A percentile compares a stretch with the other conserved stretches of the same genome.
Evolutionary conservation across 768 basidiomycete species (phyloP).

Genomic region (Kwoniella newhampshirensis): DNA sequence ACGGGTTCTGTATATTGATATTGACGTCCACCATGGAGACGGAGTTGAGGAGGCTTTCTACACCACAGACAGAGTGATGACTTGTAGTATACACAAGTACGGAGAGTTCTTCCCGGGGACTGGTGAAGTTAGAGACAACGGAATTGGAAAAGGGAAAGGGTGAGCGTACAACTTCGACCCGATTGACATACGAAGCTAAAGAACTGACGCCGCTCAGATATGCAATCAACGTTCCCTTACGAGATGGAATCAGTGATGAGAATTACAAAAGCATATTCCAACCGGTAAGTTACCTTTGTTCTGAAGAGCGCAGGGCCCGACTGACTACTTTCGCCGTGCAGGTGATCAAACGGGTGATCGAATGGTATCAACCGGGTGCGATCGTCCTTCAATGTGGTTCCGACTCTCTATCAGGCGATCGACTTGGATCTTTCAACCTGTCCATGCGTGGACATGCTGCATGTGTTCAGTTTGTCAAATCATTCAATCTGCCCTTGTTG

Average conservation of each 20-base stretch:
- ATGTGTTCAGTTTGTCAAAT: conserved; percentile 95
- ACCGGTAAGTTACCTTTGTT: conserved; percentile 63
- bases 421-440: conserved; percentile 90
- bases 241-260: conserved; percentile 93
- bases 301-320: too few relatives aligned
- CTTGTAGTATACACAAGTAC: conserved; percentile 96
- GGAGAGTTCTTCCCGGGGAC: conserved; percentile 99
- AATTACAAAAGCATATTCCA: conserved; percentile 94
- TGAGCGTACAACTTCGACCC: conserved; percentile 14
- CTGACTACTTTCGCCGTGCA: too few relatives aligned
- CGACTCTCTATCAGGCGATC: conserved; percentile 93
- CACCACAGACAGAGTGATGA: conserved; percentile 98
- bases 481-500: conserved; percentile 89
- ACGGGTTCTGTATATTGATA: conserved; percentile 95
- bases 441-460: conserved; percentile 98
- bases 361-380: conserved; percentile 88
- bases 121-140: conserved; percentile 91
- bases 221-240: conserved; percentile 87
- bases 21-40: conserved; percentile 98
- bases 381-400: conserved; percentile 97
- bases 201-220: conserved; percentile 59
- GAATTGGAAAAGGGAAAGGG: conserved; percentile 85
- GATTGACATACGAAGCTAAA: neutral
- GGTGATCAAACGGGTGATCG: conserved; percentile 93
- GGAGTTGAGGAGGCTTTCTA: conserved; percentile 99